These are phyloP conservation scores for Micractinium sp. DNA, from an alignment of 139 green algal genomes.

Conservation along the genomic window DNA sequence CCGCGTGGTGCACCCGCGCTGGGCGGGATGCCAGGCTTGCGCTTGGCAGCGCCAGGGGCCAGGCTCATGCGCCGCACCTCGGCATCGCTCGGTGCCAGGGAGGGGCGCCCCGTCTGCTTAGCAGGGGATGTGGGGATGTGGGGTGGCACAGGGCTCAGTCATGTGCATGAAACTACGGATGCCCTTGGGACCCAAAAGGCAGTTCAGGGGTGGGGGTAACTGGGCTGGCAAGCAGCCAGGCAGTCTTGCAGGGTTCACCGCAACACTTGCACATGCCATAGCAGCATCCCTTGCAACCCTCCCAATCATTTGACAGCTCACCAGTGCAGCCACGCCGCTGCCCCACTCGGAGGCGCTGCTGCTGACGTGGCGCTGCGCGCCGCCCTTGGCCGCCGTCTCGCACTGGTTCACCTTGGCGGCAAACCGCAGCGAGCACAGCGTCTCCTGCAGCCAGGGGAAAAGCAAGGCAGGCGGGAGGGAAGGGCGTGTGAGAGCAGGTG, in stretches of 20 bases:
- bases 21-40: constrained; percentile 17
- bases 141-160: neutral
- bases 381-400: constrained; percentile 82
- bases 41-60: constrained; percentile 12
- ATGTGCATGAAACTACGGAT: neutral
- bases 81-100: constrained; percentile 17
- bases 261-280: too few relatives aligned
- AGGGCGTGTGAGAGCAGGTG: neutral
- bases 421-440: constrained; percentile 90
- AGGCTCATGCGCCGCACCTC: constrained; percentile 35
- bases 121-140: neutral
- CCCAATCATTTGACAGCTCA: neutral
- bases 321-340: neutral
- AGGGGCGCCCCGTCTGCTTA: constrained; percentile 25
- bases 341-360: constrained; percentile 3
- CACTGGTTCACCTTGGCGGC: constrained; percentile 87
- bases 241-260: neutral
- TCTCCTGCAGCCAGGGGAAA: constrained; percentile 59
- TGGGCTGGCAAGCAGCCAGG: neutral
- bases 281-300: neutral
- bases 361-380: constrained; percentile 53
- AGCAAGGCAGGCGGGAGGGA: neutral
- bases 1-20: neutral
- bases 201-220: neutral
- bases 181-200: neutral